Base-by-base conservation (phyloP, 2,329 filamentous ascomycete genomes). In the Chrysosporium queenslandicum region DNA sequence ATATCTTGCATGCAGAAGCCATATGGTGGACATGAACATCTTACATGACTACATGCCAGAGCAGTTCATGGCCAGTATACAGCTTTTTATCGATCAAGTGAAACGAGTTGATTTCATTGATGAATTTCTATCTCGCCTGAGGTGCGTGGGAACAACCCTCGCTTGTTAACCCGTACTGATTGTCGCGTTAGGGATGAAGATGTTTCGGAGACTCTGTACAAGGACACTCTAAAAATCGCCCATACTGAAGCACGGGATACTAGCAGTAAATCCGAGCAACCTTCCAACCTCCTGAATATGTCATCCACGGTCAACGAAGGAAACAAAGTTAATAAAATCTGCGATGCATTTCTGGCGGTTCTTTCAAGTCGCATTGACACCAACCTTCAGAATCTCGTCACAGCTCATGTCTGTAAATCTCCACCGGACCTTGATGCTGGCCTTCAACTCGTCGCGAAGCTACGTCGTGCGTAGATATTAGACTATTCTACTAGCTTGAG, bases 1-100 rank as follows among this genome's bases (percentile, higher is more conserved):
- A 0, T 98, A 96, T 65, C 74, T 86, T 20, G 84, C 88, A 56
- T 97, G 92, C 65, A 82, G 92, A 47, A 91, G 83, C 20, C 94
- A 98, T 66, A 81, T 94, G 59, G 92, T 98, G 0, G 92, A 98
- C 63, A 90, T 97, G 85, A 98, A 98, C 63, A 91, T 98, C 56
- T 74, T 98, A 2, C 91, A 94, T 63, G 92, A 98, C 63, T 87
- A 97, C 68, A 82, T 82, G n/a, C 88, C 91, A 0, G 77, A 82
- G 34, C 86, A 94, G 59, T 96, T 98, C 64, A 77, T 96, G 65
- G 72, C 77, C 3, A 86, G 83, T 58, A 79, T 95, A 9, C 75
- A 77, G 0, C 68, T 86, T 0, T 94, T 98, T 62, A 74, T 97
- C 29, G 82, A 88, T 16, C 90, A 98, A 66, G 76, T 98, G 37